phyloP scores from a whole-genome alignment of 768 basidiomycete species.

The Hygrocybe punicea region DNA sequence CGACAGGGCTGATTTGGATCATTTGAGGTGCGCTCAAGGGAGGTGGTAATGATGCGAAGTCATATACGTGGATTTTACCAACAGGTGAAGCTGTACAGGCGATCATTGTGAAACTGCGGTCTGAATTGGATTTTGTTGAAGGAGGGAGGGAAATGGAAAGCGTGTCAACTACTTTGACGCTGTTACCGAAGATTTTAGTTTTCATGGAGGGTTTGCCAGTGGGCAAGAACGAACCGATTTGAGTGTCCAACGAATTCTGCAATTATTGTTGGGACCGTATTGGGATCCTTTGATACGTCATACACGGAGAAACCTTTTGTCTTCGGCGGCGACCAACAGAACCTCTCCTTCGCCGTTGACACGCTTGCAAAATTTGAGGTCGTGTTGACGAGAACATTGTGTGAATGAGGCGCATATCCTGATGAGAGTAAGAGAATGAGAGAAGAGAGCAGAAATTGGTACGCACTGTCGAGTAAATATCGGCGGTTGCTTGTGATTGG shows the following conservation, averaged over 20 bases:
- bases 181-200: too few species aligned
- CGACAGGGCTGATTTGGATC: too few species aligned
- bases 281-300: conserved; percentile 52
- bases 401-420: conserved; percentile 79
- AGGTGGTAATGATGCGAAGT: too few species aligned
- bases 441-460: not conserved
- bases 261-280: conserved; percentile 52
- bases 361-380: conserved; percentile 68
- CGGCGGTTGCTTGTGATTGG: too few species aligned
- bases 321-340: too few species aligned
- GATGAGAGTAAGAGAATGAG: conserved; percentile 2
- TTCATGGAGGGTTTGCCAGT: not conserved
- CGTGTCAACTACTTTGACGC: conserved; percentile 80
- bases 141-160: conserved; percentile 55
- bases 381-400: conserved; percentile 81
- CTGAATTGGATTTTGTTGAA: conserved; percentile 1
- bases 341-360: conserved; percentile 52
- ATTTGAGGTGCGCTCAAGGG: too few species aligned
- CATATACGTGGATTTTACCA: too few species aligned
- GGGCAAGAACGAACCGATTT: conserved; percentile 62
- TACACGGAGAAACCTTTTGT: too few species aligned
- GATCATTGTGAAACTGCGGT: too few species aligned
- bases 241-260: conserved; percentile 76
- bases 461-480: too few species aligned
- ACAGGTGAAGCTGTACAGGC: too few species aligned